Base-by-base conservation (phyloP, 148 eudicot species). In the Beta vulgaris region DNA sequence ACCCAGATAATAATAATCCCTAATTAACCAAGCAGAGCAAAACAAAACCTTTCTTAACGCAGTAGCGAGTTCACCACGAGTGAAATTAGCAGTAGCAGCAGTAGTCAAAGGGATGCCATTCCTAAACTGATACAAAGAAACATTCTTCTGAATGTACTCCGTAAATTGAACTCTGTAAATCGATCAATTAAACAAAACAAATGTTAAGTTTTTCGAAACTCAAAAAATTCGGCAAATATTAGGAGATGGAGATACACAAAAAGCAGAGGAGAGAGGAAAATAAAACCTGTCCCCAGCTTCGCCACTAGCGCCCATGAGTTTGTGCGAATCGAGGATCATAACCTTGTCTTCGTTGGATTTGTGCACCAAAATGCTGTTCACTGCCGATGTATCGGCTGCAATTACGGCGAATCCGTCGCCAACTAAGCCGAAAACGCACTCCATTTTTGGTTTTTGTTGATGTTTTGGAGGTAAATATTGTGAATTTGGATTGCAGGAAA, bases 311-410 rank as follows among this genome's bases (percentile, higher is more conserved):
- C 97, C 97, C 88, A 92, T 80, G 64, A 92, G 93, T 68, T 92
- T 92, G 85, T 92, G 97, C 63, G 97, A 90, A 79, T 92, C 97
- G 43, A 92, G 93, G 57, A 86, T 44, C 97, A 90, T 90, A 76
- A 92, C 74, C 75, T 92, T 92, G 86, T 90, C 95, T 75, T 92
- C 97, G 40, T 92, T 81, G 35, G 95, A 82, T 78, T 92, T 92
- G 83, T 90, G 98, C 21, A 92, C 89, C 68, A 92, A 63, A 15
- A 92, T 92, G 78, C 98, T 90, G 83, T 90, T 81, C 0, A 87
- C 97, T 39, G 93, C 98, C 6, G 98, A 92, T 0, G 91, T 68
- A 64, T 92, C 97, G 0, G 95, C 95, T 26, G 84, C 97, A n/a
- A 92, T 85, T 15, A 92, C 62, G 2, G 97, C 88, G 71, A 90